Evolutionary conservation across 2,329 filamentous ascomycete species (phyloP).

Genomic region (Apiospora koreana): DNA sequence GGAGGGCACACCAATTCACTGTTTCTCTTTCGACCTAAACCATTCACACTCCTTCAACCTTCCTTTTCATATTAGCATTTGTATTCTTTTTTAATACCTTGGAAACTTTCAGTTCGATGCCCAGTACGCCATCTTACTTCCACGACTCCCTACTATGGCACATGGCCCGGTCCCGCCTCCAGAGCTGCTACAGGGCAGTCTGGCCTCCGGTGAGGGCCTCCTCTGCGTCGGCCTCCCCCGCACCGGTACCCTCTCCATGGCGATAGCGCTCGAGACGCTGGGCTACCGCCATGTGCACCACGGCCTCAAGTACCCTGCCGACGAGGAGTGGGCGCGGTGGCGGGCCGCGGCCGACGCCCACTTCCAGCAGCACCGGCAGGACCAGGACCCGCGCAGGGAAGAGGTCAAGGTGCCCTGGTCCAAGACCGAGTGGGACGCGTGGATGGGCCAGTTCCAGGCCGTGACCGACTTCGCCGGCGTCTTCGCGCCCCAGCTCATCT

Average conservation of each 20-base stretch:
- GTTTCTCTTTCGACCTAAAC: background rate
- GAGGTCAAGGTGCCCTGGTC: background rate
- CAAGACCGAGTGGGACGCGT: constrained; percentile 9
- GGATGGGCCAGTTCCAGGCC: constrained; percentile 22
- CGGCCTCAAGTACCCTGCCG: background rate
- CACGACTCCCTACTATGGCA: background rate
- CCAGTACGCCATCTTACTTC: background rate
- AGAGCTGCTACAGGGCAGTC: background rate
- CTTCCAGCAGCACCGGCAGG: background rate
- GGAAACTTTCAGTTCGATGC: background rate
- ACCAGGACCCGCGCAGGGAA: too few species aligned
- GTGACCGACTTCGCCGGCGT: constrained; percentile 39
- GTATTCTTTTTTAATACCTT: background rate
- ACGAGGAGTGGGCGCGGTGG: background rate
- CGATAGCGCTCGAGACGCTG: constrained; percentile 26
- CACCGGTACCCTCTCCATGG: constrained; percentile 27
- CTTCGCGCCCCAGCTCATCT: constrained; percentile 37
- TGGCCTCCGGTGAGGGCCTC: constrained; percentile 16
- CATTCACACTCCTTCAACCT: background rate
- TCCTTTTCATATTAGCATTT: background rate
- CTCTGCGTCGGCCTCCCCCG: constrained; percentile 28
- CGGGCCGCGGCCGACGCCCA: background rate
- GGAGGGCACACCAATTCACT: background rate
- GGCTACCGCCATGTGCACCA: constrained; percentile 27
- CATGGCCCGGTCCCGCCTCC: background rate